These are phyloP conservation scores for Pilasporangium apinafurcum DNA, from an alignment of 352 stramenopile species.

Conservation along the genomic window DNA sequence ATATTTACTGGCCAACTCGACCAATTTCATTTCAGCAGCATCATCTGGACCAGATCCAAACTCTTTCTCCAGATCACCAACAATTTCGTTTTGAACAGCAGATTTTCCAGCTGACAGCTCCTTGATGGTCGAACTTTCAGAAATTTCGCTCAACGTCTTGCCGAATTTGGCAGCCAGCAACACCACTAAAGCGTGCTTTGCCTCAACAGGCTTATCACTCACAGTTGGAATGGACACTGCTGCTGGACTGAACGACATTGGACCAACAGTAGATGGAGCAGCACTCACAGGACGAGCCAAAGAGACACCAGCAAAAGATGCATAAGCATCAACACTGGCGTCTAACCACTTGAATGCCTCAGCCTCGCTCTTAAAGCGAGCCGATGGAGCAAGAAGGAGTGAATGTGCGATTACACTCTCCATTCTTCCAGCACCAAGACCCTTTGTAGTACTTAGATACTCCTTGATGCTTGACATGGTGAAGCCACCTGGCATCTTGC, in stretches of 20 bases:
- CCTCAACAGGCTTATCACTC: constrained; percentile 51
- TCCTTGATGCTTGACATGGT: constrained; percentile 72
- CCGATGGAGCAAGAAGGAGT: constrained; percentile 45
- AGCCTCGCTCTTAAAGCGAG: constrained; percentile 62
- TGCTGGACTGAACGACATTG: constrained; percentile 27
- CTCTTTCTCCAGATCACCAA: constrained; percentile 82
- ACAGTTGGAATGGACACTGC: constrained; percentile 49
- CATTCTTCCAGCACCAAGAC: constrained; percentile 57
- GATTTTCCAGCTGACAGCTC: constrained; percentile 75
- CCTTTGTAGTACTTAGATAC: constrained; percentile 52
- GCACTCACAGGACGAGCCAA: constrained; percentile 22
- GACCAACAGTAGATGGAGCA: constrained; percentile 9
- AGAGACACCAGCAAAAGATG: constrained; percentile 63
- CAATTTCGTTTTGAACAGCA: constrained; percentile 86
- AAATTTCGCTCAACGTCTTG: constrained; percentile 64
- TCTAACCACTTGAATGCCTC: constrained; percentile 83
- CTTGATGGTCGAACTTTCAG: constrained; percentile 66
- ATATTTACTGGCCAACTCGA: constrained; percentile 65
- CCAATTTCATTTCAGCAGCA: constrained; percentile 69
- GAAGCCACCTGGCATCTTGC: constrained; percentile 84
- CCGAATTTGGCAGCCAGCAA: constrained; percentile 73
- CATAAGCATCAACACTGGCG: constrained; percentile 58
- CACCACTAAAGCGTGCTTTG: constrained; percentile 71
- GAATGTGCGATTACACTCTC: constrained; percentile 75
- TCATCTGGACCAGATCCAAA: constrained; percentile 76